phyloP scores from a whole-genome alignment of 495 filamentous ascomycete species.

The Lepidopterella palustris region DNA sequence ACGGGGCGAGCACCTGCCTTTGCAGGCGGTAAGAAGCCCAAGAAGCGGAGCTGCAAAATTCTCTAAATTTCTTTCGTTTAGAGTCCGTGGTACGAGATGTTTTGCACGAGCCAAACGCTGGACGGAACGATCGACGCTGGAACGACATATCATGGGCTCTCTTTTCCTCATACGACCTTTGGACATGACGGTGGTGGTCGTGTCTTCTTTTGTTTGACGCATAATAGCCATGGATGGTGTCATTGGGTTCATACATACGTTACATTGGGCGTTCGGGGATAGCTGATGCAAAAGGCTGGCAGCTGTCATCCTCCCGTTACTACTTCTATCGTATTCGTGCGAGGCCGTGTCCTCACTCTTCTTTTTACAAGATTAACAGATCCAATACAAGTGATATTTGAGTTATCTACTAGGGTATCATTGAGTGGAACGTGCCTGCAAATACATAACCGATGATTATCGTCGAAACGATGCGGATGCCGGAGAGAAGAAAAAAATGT shows the following conservation, averaged over 20 bases:
- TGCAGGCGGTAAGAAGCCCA: slow-evolving; percentile 44
- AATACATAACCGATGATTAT: too few species aligned
- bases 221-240: slow-evolving; percentile 5
- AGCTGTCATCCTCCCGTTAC: neutral
- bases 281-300: neutral
- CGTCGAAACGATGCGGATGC: too few species aligned
- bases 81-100: slow-evolving; percentile 16
- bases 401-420: neutral
- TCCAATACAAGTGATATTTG: neutral
- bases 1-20: slow-evolving; percentile 3
- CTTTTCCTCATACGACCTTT: slow-evolving; percentile 5
- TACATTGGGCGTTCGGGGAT: neutral
- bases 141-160: slow-evolving; percentile 23
- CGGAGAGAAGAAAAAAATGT: too few species aligned
- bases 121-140: slow-evolving; percentile 28
- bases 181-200: neutral
- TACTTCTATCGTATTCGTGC: neutral
- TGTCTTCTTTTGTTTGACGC: neutral
- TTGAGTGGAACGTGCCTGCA: slow-evolving; percentile 5
- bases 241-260: slow-evolving; percentile 1
- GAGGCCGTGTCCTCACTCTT: neutral
- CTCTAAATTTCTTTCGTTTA: slow-evolving; percentile 44
- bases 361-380: neutral
- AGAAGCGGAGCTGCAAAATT: slow-evolving; percentile 68
- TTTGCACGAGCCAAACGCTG: slow-evolving; percentile 26